Evolutionary conservation across 495 filamentous ascomycete species (phyloP).

Genomic region (Trichocladium antarcticum): DNA sequence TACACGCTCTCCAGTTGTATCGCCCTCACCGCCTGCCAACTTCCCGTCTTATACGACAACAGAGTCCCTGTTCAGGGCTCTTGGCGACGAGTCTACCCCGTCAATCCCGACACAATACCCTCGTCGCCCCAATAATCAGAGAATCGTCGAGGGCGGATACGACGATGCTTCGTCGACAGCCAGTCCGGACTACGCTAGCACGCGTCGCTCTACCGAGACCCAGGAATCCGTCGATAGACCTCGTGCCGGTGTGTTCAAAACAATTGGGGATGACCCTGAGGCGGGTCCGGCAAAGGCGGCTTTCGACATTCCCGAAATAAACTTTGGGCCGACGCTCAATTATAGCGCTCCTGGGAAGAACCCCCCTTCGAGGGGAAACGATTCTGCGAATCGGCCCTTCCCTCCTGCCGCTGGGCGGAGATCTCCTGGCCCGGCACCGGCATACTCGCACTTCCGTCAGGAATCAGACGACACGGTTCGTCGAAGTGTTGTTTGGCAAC

Average conservation of each 20-base stretch:
- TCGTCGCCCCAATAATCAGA: slow-evolving; percentile 26
- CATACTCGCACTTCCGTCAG: slow-evolving; percentile 30
- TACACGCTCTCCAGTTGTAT: slow-evolving; percentile 16
- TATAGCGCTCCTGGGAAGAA: slow-evolving; percentile 32
- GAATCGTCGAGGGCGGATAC: slow-evolving; percentile 33
- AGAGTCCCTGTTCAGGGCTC: slow-evolving; percentile 27
- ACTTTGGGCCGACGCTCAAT: slow-evolving; percentile 80
- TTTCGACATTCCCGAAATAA: slow-evolving; percentile 58
- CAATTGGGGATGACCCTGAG: slow-evolving; percentile 49
- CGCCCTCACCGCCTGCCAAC: slow-evolving; percentile 12
- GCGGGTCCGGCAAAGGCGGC: slow-evolving; percentile 22
- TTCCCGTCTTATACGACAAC: background rate
- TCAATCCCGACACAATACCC: slow-evolving; percentile 9
- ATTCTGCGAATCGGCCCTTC: slow-evolving; percentile 21
- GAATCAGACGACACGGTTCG: slow-evolving; percentile 41
- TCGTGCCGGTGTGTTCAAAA: slow-evolving; percentile 72
- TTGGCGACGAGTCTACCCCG: slow-evolving; percentile 13
- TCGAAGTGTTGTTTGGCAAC: slow-evolving; percentile 61
- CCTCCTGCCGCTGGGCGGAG: slow-evolving; percentile 34
- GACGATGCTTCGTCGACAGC: slow-evolving; percentile 41
- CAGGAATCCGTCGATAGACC: slow-evolving; percentile 53
- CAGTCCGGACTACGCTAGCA: slow-evolving; percentile 58
- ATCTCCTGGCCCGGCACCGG: slow-evolving; percentile 30
- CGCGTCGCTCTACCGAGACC: slow-evolving; percentile 53
- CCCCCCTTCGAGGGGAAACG: slow-evolving; percentile 7